Base-by-base conservation (phyloP, 1,139 yeast genomes). In the Debaryomyces psychrophilus region DNA sequence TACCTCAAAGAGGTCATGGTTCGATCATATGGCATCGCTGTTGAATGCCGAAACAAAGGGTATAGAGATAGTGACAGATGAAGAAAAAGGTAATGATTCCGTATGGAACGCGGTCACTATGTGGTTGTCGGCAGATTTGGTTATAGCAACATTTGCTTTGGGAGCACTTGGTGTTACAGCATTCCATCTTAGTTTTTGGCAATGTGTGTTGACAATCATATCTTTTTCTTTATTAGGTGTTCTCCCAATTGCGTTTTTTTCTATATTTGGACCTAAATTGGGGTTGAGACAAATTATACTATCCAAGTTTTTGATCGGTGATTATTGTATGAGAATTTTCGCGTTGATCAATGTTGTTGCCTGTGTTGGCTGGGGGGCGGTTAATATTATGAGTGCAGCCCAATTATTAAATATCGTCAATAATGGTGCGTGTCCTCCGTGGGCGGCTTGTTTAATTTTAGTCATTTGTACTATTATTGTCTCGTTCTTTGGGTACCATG, bases 341-440 rank as follows among this genome's bases (percentile, higher is more conserved):
- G 85, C 95, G 14, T 65, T 85, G 37, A 76, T 90, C 60, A 90
- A 90, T 63, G 81, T 85, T 59, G 67, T 90, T 58, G 95, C 96
- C 12, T 89, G 97, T 78, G 80, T 90, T 52, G 97, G 97, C 54
- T 90, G 97, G 97, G 90, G 95, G 67, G 89, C 96, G 14, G 95
- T 90, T 40, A 92, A 90, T 68, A 87, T 90, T 53, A 88, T 90
- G 82, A 87, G 90, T 23, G 83, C 95, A 29, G 96, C 97, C 20
- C 95, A 89, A 64, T 74, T 90, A 60, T 75, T 90, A 55, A 84
- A 86, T 67, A 82, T 87, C 64, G 85, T 90, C 52, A 88, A 89
- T 68, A 71, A 79, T 58, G 81, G 79, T 31, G 75, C 76, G 43
- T 75, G 88, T 51, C 97, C 97, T 37, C 86, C 95, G 36, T 88